Evolutionary conservation across 805 yeast species (phyloP), one percentile per base, ranked within the genome.

Genomic region (Nakazawaea ambrosiae): DNA sequence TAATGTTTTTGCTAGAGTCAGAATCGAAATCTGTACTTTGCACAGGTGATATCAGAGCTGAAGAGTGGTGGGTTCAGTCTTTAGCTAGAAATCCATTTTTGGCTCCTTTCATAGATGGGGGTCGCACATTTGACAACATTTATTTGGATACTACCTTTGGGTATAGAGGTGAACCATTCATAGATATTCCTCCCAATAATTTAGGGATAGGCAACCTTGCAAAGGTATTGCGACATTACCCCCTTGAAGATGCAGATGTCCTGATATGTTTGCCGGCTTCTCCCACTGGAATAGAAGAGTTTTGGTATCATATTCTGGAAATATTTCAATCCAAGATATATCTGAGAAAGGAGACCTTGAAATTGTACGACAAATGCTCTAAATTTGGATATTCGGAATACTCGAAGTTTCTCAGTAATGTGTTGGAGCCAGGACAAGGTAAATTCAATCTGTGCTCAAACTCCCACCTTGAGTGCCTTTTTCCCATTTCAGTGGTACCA

Each of bases 21-120:
- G 30, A 36, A 1, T 27, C 35, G 11, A 40, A 41, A 8, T 50
- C 73, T 0, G 66, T 75, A 1, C 55, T 77, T 7, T 57, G 65
- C 22, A 75, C 82, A 0, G 83, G 82, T 2, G 83, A 77, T 47
- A 39, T 73, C 8, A 55, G 81, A 20, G 78, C 78, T 5, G 82
- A 77, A 48, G 32, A 43, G 1, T 70, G 76, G 73, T 73, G 75
- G 68, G 50, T 65, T 1, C 57, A 64, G 14, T 39, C 57, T 10
- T 47, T 68, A n/a, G 42, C 44, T 1, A 58, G 56, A 20, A 64
- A 66, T 34, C 68, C 70, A 1, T 43, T 47, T 4, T 45, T 77
- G 10, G 46, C 61, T 14, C 75, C 78, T 0, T 77, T 62, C 42
- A 47, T 54, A 6, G 38, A 48, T 2, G 62, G 65, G 1, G 31